Evolutionary conservation across 192 early-diverging fungal species (phyloP), one percentile per base, ranked within the genome.

Genomic region (Umbelopsis vinacea): DNA sequence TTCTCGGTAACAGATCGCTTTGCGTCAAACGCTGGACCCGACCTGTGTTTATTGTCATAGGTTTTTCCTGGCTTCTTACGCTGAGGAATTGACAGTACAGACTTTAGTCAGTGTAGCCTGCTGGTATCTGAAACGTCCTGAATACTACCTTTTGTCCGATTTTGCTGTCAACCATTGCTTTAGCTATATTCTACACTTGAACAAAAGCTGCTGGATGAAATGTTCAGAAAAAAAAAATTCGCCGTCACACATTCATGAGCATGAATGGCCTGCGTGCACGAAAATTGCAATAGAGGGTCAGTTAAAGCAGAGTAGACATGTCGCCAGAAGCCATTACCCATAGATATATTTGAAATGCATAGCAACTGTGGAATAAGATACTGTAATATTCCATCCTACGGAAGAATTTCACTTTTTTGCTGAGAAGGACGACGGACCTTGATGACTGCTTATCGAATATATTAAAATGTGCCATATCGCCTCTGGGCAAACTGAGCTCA

Each of bases 1-100:
- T 48, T 78, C 46, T 70, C 69, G 24, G 66, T 74, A 50, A 43
- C 70, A 17, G 57, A 57, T 21, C 68, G 50, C 17, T 76, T 50
- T 8, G 57, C 54, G 35, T 80, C 79, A 23, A 68, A 82, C 7
- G 78, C 81, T 50, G 83, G 83, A 54, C 83, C 83, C 63, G 83
- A 81, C 6, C 74, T 50, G 15, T 71, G 45, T 33, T 85, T 78
- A 69, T 80, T 82, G 43, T 82, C 79, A 38, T 75, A 82, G 11
- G 79, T 70, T 57, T 81, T 84, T 29, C 21, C 43, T 71, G 35
- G 63, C 43, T 67, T 68, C n/a, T 29, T 38, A 35, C 57, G 57
- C 57, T 63, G 37, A 37, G 6, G 3, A 10, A 5, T 3, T 17
- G 19, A 37, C 5, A 29, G 29, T n/a, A 35, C 6, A 14, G 29